Conservation (phyloP, 2,329 filamentous ascomycete species). For the Cordyceps javanica region DNA sequence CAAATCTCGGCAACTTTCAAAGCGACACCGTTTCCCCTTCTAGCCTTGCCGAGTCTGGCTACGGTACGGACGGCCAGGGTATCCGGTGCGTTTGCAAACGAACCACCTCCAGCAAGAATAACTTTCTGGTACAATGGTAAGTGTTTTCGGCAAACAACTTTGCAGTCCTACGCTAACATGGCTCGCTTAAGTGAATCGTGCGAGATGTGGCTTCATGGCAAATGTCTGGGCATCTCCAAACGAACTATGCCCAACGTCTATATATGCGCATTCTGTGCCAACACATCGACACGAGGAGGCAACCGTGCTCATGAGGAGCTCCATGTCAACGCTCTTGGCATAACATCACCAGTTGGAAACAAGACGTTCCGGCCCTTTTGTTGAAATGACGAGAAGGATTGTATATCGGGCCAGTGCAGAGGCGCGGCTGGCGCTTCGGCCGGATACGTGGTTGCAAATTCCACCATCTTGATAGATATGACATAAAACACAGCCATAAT, state of each 20-base stretch:
- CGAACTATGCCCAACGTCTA: constrained; percentile 54
- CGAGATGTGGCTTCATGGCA: constrained; percentile 59
- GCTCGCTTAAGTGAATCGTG: constrained; percentile 55
- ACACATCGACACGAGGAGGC: constrained; percentile 49
- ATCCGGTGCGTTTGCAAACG: constrained; percentile 54
- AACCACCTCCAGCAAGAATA: constrained; percentile 37
- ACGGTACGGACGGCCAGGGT: constrained; percentile 33
- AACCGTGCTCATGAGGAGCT: constrained; percentile 41
- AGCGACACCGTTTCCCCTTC: constrained; percentile 44
- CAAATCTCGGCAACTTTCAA: constrained; percentile 26
- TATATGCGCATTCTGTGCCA: constrained; percentile 57
- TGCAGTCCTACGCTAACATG: not conserved
- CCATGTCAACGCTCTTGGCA: constrained; percentile 22
- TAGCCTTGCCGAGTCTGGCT: constrained; percentile 43
- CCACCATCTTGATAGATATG: constrained; percentile 3
- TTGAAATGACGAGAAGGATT: constrained; percentile 18
- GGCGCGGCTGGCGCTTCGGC: constrained; percentile 13
- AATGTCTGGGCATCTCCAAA: constrained; percentile 53
- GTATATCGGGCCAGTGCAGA: not conserved
- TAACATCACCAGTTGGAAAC: constrained; percentile 34
- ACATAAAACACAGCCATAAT: not conserved
- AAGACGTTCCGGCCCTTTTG: constrained; percentile 39
- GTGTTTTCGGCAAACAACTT: constrained; percentile 19
- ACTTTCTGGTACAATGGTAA: constrained; percentile 60
- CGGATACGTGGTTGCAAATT: constrained; percentile 12